These are phyloP conservation scores for Mucor velutinosus DNA, from an alignment of 371 early-diverging fungal genomes.

Conservation along the genomic window DNA sequence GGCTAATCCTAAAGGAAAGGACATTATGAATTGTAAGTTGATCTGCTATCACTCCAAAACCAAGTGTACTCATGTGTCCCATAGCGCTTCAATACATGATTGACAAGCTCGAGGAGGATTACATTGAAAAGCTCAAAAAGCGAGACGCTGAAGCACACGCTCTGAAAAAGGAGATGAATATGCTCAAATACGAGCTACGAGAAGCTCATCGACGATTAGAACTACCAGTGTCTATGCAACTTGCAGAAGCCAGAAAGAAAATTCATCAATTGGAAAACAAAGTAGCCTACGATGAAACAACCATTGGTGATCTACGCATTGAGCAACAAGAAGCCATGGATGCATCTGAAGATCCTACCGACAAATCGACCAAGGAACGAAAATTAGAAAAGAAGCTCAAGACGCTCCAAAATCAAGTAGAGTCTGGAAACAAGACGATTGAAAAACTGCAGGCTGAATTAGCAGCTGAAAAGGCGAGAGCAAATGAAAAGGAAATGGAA, in stretches of 20 bases:
- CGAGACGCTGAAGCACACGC: conserved; percentile 59
- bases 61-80: background rate
- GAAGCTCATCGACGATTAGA: conserved; percentile 45
- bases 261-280: conserved; percentile 47
- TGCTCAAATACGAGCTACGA: conserved; percentile 50
- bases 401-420: conserved; percentile 44
- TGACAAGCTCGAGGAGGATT: conserved; percentile 60
- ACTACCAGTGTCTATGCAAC: conserved; percentile 30
- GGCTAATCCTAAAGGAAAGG: conserved; percentile 28
- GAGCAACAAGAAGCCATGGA: background rate
- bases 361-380: conserved; percentile 9
- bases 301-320: conserved; percentile 13
- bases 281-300: conserved; percentile 30
- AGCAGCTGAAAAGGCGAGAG: conserved; percentile 39
- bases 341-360: background rate
- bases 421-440: conserved; percentile 47
- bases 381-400: conserved; percentile 38
- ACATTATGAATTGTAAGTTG: conserved; percentile 45
- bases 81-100: conserved; percentile 61
- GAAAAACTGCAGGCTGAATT: conserved; percentile 46
- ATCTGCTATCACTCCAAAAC: background rate
- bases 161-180: conserved; percentile 63
- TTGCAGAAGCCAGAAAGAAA: conserved; percentile 61
- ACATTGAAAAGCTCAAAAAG: conserved; percentile 54
- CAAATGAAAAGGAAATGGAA: conserved; percentile 60